phyloP scores from a whole-genome alignment of 2,329 filamentous ascomycete species.

The Aureobasidium uvarum region DNA sequence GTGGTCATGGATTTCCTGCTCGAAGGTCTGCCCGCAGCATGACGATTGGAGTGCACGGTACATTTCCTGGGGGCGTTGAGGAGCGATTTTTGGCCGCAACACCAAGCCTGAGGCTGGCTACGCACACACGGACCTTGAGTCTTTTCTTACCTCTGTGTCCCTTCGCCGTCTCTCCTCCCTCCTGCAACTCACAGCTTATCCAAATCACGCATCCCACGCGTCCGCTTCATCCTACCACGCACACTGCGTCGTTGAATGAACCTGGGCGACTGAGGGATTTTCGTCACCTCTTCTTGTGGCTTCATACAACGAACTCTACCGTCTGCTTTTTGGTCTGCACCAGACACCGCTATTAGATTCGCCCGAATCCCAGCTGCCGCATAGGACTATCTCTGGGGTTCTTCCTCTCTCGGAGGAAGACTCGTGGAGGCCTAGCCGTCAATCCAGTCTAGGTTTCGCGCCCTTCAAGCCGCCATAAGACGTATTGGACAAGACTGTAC shows the following conservation, averaged over 20 bases:
- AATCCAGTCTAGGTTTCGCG: conserved; percentile 84
- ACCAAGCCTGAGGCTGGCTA: background rate
- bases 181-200: background rate
- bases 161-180: background rate
- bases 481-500: conserved; percentile 36
- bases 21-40: background rate
- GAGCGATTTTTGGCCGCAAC: background rate
- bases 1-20: background rate
- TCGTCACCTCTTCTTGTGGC: conserved; percentile 37
- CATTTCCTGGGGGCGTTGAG: conserved; percentile 5
- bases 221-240: conserved; percentile 11
- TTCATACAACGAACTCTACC: conserved; percentile 41
- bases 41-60: background rate
- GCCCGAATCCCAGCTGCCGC: conserved; percentile 87
- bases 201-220: background rate
- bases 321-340: conserved; percentile 46
- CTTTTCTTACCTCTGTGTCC: background rate
- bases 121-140: conserved; percentile 8
- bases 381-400: conserved; percentile 98
- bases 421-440: conserved; percentile 93
- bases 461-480: conserved; percentile 95
- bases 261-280: conserved; percentile 10
- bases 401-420: conserved; percentile 99
- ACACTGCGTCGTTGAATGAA: conserved; percentile 19
- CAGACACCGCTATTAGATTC: conserved; percentile 53